Evolutionary conservation across 202 grass and related monocot species (phyloP).

Genomic region (Saccharum hybrid): DNA sequence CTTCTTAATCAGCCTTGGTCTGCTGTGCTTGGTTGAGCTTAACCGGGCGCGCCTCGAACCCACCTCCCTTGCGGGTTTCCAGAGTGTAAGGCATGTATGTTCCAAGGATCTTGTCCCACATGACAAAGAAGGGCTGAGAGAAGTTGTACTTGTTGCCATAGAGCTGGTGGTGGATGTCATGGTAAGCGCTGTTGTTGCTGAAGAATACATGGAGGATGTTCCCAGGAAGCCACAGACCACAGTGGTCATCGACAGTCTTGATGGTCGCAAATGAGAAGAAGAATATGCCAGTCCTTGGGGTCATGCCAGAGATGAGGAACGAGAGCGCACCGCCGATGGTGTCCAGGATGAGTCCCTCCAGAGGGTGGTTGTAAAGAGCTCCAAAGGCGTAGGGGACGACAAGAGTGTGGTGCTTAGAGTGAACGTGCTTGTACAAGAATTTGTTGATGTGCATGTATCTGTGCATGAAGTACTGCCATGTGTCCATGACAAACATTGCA

Average conservation of each 20-base stretch:
- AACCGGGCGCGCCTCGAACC: slow-evolving; percentile 56
- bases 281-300: slow-evolving; percentile 68
- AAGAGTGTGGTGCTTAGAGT: slow-evolving; percentile 80
- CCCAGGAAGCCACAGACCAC: slow-evolving; percentile 64
- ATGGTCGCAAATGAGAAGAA: slow-evolving; percentile 81
- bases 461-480: slow-evolving; percentile 93
- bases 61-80: slow-evolving; percentile 72
- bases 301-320: slow-evolving; percentile 56
- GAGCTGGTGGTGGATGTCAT: slow-evolving; percentile 84
- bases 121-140: slow-evolving; percentile 72
- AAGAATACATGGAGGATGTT: slow-evolving; percentile 71
- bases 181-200: slow-evolving; percentile 79
- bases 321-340: slow-evolving; percentile 63
- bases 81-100: slow-evolving; percentile 75
- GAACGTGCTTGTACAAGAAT: slow-evolving; percentile 83
- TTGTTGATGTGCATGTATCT: slow-evolving; percentile 87
- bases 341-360: slow-evolving; percentile 76
- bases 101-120: slow-evolving; percentile 80
- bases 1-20: slow-evolving; percentile 49
- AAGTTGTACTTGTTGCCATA: slow-evolving; percentile 86
- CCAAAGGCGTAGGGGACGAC: slow-evolving; percentile 73
- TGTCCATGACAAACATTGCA: slow-evolving; percentile 83
- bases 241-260: slow-evolving; percentile 78
- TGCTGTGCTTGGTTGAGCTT: slow-evolving; percentile 49
- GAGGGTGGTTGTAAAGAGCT: slow-evolving; percentile 81